phyloP scores from a whole-genome alignment of 1,284 basidiomycete genomes.

The Leccinum cinnamomeum region DNA sequence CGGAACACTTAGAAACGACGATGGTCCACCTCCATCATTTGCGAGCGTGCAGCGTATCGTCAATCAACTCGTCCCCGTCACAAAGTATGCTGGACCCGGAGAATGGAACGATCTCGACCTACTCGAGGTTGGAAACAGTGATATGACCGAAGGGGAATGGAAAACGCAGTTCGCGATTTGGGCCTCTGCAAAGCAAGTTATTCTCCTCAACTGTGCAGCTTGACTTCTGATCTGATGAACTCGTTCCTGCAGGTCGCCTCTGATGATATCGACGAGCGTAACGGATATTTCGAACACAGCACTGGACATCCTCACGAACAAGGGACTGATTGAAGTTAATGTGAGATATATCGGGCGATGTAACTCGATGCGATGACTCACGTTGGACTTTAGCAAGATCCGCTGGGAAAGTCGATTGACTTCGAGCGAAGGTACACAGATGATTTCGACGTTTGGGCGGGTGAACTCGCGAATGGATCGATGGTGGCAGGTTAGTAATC shows the following conservation, averaged over 20 bases:
- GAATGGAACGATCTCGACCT: conserved; percentile 50
- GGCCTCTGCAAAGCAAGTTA: conserved; percentile 23
- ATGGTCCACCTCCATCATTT: conserved; percentile 48
- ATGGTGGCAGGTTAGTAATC: conserved; percentile 40
- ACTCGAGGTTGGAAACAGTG: conserved; percentile 48
- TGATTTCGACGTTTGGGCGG: conserved; percentile 51
- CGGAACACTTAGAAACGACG: conserved; percentile 42
- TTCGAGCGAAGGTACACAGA: conserved; percentile 51
- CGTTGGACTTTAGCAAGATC: conserved; percentile 43
- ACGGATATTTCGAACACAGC: conserved; percentile 1
- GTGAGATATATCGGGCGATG: conserved; percentile 2
- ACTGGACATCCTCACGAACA: conserved; percentile 9
- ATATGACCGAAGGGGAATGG: conserved; percentile 43
- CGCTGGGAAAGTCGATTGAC: conserved; percentile 45
- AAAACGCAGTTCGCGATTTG: conserved; percentile 52
- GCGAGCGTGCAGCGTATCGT: conserved; percentile 49
- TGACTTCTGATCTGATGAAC: not conserved
- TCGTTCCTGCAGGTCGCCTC: conserved; percentile 8
- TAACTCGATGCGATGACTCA: not conserved
- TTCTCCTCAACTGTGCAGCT: no score
- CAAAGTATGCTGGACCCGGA: conserved; percentile 45
- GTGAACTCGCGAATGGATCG: conserved; percentile 49
- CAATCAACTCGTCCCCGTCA: conserved; percentile 50
- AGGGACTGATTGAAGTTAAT: conserved; percentile 9
- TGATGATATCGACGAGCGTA: conserved; percentile 15